Evolutionary conservation across 306 rosid species (phyloP), one percentile per base, ranked within the genome.

Genomic region (Glycyrrhiza uralensis): DNA sequence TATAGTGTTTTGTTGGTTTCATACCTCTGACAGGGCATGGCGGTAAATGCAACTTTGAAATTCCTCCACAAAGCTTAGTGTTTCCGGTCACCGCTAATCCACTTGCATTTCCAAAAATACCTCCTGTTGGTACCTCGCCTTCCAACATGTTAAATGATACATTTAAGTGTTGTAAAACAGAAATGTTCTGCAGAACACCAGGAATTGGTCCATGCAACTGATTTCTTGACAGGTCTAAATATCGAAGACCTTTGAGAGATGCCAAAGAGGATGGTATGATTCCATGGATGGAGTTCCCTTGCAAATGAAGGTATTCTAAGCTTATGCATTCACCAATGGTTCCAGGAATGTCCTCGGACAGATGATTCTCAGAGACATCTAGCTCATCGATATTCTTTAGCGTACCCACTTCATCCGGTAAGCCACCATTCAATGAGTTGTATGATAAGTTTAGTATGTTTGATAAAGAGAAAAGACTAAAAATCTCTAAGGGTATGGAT

Each of bases 151-250:
- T 55, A 14, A 13, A 55, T 12, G 62, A 26, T 5, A 55, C 11
- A 55, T 55, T 55, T 12, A 55, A 55, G 2, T 55, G 2, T 55
- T 28, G 4, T 55, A 55, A n/a, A n/a, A 28, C 2, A 0, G 39
- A 28, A 3, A 26, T 23, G 5, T 52, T 52, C 0, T 52, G 32
- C 1, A 24, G 1, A 52, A 23, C 60, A 22, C 4, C 3, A 5
- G 60, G 60, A 52, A 52, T 52, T 12, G 33, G 8, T 10, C 85
- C 84, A 0, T 69, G 44, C 29, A 87, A 66, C 5, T 42, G 71
- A 46, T 77, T 87, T 30, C 6, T 19, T 2, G 84, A 82, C 28
- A 84, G 42, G 50, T 84, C 83, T 62, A 81, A 49, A 29, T 2
- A 0, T 14, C 2, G 22, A 33, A 81, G 74, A 8, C 70, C 63